These are phyloP conservation scores for Ambrosiella cleistominuta DNA, from an alignment of 2,329 filamentous ascomycete species.

Conservation along the genomic window DNA sequence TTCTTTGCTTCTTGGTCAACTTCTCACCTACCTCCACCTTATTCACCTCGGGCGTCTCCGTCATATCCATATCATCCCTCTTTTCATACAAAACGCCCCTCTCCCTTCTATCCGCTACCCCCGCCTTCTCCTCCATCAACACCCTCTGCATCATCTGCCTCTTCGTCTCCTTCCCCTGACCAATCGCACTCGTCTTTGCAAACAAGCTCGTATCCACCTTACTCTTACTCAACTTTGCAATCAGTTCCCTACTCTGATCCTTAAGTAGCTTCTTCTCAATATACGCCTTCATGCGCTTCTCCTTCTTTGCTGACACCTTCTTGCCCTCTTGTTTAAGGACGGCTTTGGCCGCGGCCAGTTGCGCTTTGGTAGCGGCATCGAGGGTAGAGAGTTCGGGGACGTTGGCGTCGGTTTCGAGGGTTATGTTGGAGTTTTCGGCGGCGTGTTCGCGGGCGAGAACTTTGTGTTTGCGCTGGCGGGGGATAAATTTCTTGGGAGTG, in stretches of 20 bases:
- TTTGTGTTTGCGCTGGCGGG: conserved; percentile 50
- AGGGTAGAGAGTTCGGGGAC: conserved; percentile 26
- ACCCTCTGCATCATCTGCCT: conserved; percentile 48
- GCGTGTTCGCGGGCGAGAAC: conserved; percentile 46
- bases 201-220: conserved; percentile 72
- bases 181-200: conserved; percentile 59
- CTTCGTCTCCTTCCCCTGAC: conserved; percentile 54
- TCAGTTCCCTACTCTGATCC: conserved; percentile 71
- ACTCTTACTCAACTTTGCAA: conserved; percentile 63
- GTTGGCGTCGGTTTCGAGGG: conserved; percentile 16
- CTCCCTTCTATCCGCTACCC: conserved; percentile 35
- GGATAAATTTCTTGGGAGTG: conserved; percentile 31
- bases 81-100: conserved; percentile 36
- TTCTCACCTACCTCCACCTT: conserved; percentile 17
- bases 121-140: conserved; percentile 45
- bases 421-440: conserved; percentile 24
- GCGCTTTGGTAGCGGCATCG: conserved; percentile 22
- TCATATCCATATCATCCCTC: conserved; percentile 14
- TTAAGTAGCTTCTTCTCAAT: conserved; percentile 84
- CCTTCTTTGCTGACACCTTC: conserved; percentile 47
- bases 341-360: conserved; percentile 36
- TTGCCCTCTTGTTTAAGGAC: conserved; percentile 36
- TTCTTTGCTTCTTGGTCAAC: conserved; percentile 19
- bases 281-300: conserved; percentile 50
- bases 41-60: conserved; percentile 1